Conservation (phyloP, 169 alveolate genomes). For the Plasmodium gaboni region DNA sequence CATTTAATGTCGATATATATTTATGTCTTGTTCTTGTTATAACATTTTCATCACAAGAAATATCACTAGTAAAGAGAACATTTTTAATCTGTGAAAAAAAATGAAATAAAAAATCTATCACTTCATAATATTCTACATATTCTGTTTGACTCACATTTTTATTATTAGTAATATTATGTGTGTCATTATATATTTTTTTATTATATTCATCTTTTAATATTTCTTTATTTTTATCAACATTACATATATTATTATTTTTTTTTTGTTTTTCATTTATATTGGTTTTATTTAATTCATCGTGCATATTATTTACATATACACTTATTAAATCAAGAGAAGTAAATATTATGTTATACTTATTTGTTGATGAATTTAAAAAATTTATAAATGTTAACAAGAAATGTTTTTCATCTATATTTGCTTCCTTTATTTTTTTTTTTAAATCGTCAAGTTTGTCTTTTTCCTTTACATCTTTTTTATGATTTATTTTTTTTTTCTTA, state of each 20-base stretch:
- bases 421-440: slow-evolving; percentile 23
- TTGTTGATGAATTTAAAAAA: slow-evolving; percentile 5
- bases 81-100: slow-evolving; percentile 10
- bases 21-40: neutral
- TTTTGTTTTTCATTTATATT: neutral
- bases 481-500: slow-evolving; percentile 15
- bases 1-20: neutral
- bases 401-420: slow-evolving; percentile 20
- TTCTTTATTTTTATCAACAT: neutral
- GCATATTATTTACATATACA: slow-evolving; percentile 1
- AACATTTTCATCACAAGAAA: no score
- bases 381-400: slow-evolving; percentile 6
- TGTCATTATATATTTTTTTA: no score
- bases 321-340: slow-evolving; percentile 9
- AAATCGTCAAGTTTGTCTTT: slow-evolving; percentile 25
- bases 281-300: neutral
- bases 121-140: neutral
- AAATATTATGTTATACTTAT: neutral
- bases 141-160: no score
- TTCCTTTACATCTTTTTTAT: slow-evolving; percentile 28
- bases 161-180: no score
- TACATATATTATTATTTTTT: no score
- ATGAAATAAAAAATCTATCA: neutral
- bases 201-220: no score
- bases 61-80: no score